Base-by-base conservation (phyloP, 495 filamentous ascomycete genomes). In the Penicillium malachiteum region DNA sequence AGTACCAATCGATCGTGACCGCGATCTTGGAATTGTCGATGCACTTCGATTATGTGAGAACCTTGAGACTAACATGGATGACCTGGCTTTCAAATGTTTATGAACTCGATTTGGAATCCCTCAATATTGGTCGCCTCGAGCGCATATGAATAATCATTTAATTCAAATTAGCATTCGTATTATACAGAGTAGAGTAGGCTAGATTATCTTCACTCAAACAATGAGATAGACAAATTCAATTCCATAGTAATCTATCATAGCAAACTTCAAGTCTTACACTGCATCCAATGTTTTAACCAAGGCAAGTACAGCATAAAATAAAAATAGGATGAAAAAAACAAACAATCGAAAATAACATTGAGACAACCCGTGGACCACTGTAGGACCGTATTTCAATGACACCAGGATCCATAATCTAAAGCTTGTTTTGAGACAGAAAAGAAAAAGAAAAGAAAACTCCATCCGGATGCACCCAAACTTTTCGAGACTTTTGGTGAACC, bases 401-500 rank as follows among this genome's bases (percentile, higher is more conserved):
- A 37, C 34, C 34, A 13, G 11, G 11, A 34, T 10, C 34, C 34
- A 46, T 30, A 13, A 30, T 30, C 43, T 30, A 30, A 21, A 26
- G 43, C 43, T 46, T 26, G 14, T 13, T 46, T 30, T 17, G 47
- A 31, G 35, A 35, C 10, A 42, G 48, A 30, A 52, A 39, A 18
- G 45, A 18, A 35, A n/a, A 39, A 34, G 16, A 21, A 35, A 47
- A 16, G 32, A 57, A 54, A 61, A 66, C 60, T 53, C 57, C 63
- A 49, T 54, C 49, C 55, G 4, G 30, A 64, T 64, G 61, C 61
- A 62, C 52, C 54, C 30, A 50, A 48, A 37, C 34, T 37, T 37
- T 37, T 37, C 12, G 34, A 37, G 12, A 37, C 14, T 54, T 56
- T 57, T 63, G 55, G 50, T 46, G 21, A 57, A 57, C 50, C 47